Evolutionary conservation across 2,329 filamentous ascomycete genomes (phyloP), one percentile per base, ranked within the genome.

Genomic region (Colletotrichum brevisporum): DNA sequence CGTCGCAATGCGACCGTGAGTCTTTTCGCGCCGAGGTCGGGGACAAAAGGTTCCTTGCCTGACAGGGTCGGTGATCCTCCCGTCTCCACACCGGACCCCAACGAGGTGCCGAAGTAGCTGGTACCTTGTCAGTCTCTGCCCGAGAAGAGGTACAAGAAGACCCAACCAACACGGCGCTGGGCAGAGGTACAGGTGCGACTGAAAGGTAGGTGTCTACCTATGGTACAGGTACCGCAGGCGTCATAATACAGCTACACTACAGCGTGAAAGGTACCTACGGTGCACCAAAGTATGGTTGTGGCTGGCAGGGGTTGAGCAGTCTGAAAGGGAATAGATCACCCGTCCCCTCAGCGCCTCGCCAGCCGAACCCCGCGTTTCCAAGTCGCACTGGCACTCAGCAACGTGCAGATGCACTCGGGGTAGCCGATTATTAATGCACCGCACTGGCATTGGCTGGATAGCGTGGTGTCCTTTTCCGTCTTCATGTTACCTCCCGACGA

Each of bases 281-380:
- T 24, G 21, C 21, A 24, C 21, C 6, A 8, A 31, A 31, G 27
- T 31, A 31, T 31, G 27, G 45, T 26, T 50, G 39, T 24, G 43
- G 54, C 27, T 15, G 18, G 36, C 50, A 60, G 41, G 66, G 62
- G 45, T 27, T 13, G 18, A 10, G 47, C 26, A 24, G 31, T 48
- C 48, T 39, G 18, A 55, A 68, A 24, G 31, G 62, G 60, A 27
- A 58, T 43, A 18, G 61, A 68, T 65, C 61, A 43, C 9, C 27
- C 27, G 27, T 31, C 27, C 53, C 54, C 48, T 41, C 36, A 27
- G 48, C 61, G 24, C 63, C 39, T 52, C 55, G 26, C 27, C 12
- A 66, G 16, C 43, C 61, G 43, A 69, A 66, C 66, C 62, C 66
- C 66, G 66, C 66, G 62, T 63, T 66, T 65, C 39, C 54, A 45